A percentile compares a stretch with the other conserved stretches of the same genome.
phyloP scores from a whole-genome alignment of 495 filamentous ascomycete species.

The Terfezia boudieri region DNA sequence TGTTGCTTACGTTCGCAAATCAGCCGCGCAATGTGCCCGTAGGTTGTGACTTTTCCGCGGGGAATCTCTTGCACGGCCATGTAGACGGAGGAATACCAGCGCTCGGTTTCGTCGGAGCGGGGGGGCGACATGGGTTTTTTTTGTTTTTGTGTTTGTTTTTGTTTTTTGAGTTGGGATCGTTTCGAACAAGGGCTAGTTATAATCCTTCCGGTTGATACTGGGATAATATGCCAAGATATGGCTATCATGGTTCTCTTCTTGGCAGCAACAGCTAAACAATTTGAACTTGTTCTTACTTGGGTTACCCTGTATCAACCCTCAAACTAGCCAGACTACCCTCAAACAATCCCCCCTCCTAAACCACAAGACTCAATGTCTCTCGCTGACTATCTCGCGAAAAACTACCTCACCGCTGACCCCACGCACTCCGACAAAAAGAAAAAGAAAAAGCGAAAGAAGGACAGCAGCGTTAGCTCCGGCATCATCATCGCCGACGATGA shows the following conservation, averaged over 20 bases:
- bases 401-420: constrained; percentile 63
- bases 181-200: no score
- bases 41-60: constrained; percentile 57
- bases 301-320: no score
- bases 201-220: no score
- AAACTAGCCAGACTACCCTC: no score
- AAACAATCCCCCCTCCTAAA: no score
- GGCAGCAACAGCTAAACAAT: no score
- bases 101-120: neutral
- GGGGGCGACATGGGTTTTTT: neutral
- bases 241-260: no score
- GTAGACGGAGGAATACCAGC: neutral
- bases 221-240: no score
- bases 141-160: neutral
- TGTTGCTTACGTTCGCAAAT: constrained; percentile 45
- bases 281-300: no score
- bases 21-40: constrained; percentile 67
- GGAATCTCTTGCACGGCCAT: constrained; percentile 31
- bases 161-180: neutral
- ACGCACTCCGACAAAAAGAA: constrained; percentile 31
- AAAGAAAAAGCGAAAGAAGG: constrained; percentile 59
- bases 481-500: constrained; percentile 89
- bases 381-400: constrained; percentile 77
- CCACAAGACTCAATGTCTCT: constrained; percentile 30
- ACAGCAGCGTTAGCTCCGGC: constrained; percentile 22